Conservation (phyloP, 2,329 filamentous ascomycete species). For the Cryphonectria naterciae region DNA sequence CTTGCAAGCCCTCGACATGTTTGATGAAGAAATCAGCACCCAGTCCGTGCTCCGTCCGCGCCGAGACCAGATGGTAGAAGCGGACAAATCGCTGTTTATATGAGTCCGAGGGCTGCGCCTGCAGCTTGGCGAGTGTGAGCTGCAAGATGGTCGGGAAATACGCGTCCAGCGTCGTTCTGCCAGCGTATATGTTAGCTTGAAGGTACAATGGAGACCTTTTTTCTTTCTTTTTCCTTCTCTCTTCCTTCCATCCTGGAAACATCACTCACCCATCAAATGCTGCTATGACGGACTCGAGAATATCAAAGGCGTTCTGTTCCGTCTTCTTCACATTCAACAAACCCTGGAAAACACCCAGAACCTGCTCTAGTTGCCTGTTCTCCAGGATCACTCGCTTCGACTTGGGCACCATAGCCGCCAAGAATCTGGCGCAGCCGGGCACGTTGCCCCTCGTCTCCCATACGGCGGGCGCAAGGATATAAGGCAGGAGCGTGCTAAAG, state of each 20-base stretch:
- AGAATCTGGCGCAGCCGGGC: conserved; percentile 82
- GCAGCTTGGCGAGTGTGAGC: conserved; percentile 77
- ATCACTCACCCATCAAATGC: conserved; percentile 70
- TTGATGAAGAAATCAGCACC: conserved; percentile 91
- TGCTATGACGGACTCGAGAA: conserved; percentile 79
- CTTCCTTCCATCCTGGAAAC: no score
- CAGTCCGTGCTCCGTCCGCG: conserved; percentile 75
- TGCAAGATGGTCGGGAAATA: conserved; percentile 82
- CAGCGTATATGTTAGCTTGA: conserved; percentile 15
- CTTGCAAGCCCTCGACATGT: conserved; percentile 80
- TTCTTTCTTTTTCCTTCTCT: no score
- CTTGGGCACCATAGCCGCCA: conserved; percentile 82
- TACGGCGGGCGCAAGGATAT: conserved; percentile 77
- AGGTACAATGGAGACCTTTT: not conserved
- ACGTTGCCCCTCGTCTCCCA: conserved; percentile 96
- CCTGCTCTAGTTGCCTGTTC: conserved; percentile 80
- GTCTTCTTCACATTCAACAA: conserved; percentile 81
- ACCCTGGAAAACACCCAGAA: conserved; percentile 96
- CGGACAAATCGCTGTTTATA: conserved; percentile 87
- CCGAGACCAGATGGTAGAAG: conserved; percentile 92
- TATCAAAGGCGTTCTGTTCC: conserved; percentile 85
- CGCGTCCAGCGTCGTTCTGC: conserved; percentile 66
- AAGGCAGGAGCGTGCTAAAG: conserved; percentile 77
- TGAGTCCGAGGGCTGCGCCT: conserved; percentile 72
- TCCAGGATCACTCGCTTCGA: conserved; percentile 73